Percentiles rank a stretch among this genome's conserved stretches.
phyloP scores from a whole-genome alignment of 345 rosid genomes.

The Populus davidiana region DNA sequence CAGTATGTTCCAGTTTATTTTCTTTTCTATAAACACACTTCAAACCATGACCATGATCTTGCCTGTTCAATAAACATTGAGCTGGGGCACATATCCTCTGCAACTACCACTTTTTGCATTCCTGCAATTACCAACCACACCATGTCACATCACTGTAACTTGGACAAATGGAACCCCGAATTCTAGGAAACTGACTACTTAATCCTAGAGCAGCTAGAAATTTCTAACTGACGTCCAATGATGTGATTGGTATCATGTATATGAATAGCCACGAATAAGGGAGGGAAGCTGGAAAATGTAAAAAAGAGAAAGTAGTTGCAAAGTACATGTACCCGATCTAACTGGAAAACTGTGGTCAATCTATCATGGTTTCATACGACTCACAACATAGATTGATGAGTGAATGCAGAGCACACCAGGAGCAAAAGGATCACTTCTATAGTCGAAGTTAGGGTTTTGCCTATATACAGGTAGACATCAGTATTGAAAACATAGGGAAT shows the following conservation, averaged over 20 bases:
- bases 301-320: constrained; percentile 21
- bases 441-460: not conserved
- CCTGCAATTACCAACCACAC: constrained; percentile 84
- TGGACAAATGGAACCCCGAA: constrained; percentile 38
- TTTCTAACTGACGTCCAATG: constrained; percentile 29
- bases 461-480: not conserved
- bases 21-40: constrained; percentile 1
- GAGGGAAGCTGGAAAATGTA: constrained; percentile 10
- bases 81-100: constrained; percentile 54
- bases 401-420: not conserved
- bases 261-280: constrained; percentile 9
- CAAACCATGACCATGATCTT: constrained; percentile 42
- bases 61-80: constrained; percentile 64
- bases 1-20: not conserved
- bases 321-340: constrained; percentile 32
- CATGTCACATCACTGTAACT: constrained; percentile 49
- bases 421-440: not conserved
- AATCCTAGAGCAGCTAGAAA: constrained; percentile 28
- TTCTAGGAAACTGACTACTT: constrained; percentile 35
- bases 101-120: constrained; percentile 51
- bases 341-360: not conserved
- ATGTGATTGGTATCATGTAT: constrained; percentile 40
- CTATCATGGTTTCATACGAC: not conserved
- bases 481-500: not conserved
- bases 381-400: not conserved